Percentiles rank a stretch among this genome's conserved stretches.
phyloP scores from a whole-genome alignment of 1,139 yeast species.

The Geotrichum restrictum region DNA sequence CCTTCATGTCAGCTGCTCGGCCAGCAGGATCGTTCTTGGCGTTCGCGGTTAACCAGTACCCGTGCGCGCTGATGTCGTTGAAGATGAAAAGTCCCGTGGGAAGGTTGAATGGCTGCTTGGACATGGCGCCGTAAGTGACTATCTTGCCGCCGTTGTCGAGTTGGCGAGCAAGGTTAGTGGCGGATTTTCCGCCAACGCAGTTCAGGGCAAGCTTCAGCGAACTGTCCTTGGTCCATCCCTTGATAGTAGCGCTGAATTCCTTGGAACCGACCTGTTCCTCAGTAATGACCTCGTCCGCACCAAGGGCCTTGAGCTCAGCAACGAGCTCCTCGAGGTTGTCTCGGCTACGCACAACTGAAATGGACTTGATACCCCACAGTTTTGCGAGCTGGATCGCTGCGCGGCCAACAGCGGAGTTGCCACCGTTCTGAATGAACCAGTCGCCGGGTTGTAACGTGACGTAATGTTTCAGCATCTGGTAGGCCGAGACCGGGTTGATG shows the following conservation, averaged over 20 bases:
- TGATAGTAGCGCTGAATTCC: slow-evolving; percentile 57
- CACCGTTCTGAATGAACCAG: slow-evolving; percentile 96
- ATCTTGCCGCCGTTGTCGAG: slow-evolving; percentile 66
- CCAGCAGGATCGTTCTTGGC: slow-evolving; percentile 56
- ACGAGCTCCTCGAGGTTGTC: slow-evolving; percentile 64
- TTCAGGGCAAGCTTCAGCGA: slow-evolving; percentile 75
- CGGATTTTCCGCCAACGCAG: slow-evolving; percentile 88
- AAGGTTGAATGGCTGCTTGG: slow-evolving; percentile 83
- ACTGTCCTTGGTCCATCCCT: slow-evolving; percentile 52
- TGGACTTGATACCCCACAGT: slow-evolving; percentile 71
- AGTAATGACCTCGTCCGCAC: slow-evolving; percentile 87
- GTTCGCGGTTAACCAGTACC: slow-evolving; percentile 90
- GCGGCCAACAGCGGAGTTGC: slow-evolving; percentile 94
- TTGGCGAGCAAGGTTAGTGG: slow-evolving; percentile 77
- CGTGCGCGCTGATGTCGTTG: slow-evolving; percentile 78
- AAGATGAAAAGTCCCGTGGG: slow-evolving; percentile 89
- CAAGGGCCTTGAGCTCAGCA: slow-evolving; percentile 54
- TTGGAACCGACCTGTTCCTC: slow-evolving; percentile 75
- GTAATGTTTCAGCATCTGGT: slow-evolving; percentile 76
- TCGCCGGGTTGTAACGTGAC: slow-evolving; percentile 64
- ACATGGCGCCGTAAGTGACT: slow-evolving; percentile 97
- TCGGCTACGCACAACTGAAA: slow-evolving; percentile 84
- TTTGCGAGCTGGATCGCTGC: slow-evolving; percentile 85
- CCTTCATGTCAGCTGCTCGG: slow-evolving; percentile 47
- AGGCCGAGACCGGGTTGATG: slow-evolving; percentile 92